These are phyloP conservation scores for Ricinus communis DNA, from an alignment of 345 rosid genomes.

Conservation along the genomic window DNA sequence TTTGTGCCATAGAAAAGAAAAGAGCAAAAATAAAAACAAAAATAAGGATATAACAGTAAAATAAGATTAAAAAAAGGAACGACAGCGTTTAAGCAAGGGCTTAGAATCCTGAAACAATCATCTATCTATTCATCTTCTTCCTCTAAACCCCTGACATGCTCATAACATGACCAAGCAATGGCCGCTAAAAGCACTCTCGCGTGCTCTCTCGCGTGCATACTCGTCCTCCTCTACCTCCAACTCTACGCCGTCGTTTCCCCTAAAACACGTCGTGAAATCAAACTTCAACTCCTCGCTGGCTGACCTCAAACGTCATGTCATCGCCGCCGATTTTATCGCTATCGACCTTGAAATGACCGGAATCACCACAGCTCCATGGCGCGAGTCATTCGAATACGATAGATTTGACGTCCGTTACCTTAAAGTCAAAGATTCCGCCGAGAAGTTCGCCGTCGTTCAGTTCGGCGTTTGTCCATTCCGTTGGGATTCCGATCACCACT, in stretches of 20 bases:
- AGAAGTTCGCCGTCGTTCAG: slow-evolving; percentile 91
- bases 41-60: too few relatives aligned
- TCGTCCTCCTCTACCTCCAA: slow-evolving; percentile 14
- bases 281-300: slow-evolving; percentile 68
- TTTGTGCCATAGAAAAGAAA: too few relatives aligned
- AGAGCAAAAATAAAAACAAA: too few relatives aligned
- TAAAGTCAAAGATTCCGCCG: slow-evolving; percentile 91
- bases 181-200: slow-evolving; percentile 1
- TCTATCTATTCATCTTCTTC: not conserved
- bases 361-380: slow-evolving; percentile 80
- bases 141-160: slow-evolving; percentile 5
- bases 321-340: slow-evolving; percentile 86
- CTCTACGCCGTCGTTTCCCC: slow-evolving; percentile 54
- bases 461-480: slow-evolving; percentile 94
- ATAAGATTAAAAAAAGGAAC: too few relatives aligned
- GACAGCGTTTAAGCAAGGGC: not conserved
- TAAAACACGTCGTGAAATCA: slow-evolving; percentile 69
- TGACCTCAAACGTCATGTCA: slow-evolving; percentile 55
- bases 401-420: slow-evolving; percentile 74
- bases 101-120: too few relatives aligned
- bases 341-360: slow-evolving; percentile 97
- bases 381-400: slow-evolving; percentile 82
- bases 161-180: slow-evolving; percentile 4
- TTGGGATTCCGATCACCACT: slow-evolving; percentile 66
- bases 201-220: slow-evolving; percentile 31